These are phyloP conservation scores for Glycyrrhiza uralensis DNA, from an alignment of 306 rosid genomes.

Conservation along the genomic window DNA sequence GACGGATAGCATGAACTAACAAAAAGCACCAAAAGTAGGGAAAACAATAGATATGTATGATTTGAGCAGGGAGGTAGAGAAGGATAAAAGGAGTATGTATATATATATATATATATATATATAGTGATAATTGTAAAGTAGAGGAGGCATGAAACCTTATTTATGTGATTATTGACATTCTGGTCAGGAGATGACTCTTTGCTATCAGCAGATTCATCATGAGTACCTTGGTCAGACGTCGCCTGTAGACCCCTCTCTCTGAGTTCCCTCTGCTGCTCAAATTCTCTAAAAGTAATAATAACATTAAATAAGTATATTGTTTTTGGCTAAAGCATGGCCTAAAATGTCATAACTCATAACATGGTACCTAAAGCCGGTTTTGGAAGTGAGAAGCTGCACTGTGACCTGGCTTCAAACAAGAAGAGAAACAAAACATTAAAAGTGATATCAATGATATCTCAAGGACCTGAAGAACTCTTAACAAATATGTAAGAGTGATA, in stretches of 20 bases:
- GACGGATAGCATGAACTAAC: background rate
- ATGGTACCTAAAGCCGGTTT: constrained; percentile 96
- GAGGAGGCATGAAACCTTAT: constrained; percentile 52
- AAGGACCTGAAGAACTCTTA: constrained; percentile 18
- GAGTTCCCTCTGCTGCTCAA: constrained; percentile 99
- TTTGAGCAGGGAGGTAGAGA: background rate
- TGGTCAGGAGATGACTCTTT: constrained; percentile 62
- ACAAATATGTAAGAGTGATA: constrained; percentile 13
- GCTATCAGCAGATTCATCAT: constrained; percentile 63
- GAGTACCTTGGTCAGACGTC: constrained; percentile 65
- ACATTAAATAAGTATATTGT: constrained; percentile 31
- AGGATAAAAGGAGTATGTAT: background rate
- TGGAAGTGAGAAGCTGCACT: constrained; percentile 96
- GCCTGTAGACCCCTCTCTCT: constrained; percentile 89
- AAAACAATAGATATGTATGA: background rate
- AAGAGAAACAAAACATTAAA: constrained; percentile 31
- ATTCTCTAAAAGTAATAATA: constrained; percentile 69
- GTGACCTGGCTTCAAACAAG: constrained; percentile 77
- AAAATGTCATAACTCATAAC: constrained; percentile 29
- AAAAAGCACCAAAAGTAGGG: background rate
- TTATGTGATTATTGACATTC: constrained; percentile 54
- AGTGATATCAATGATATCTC: constrained; percentile 14
- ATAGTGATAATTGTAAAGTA: background rate
- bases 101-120: background rate
- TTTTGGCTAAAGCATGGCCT: constrained; percentile 28